These are phyloP conservation scores for Beverwykella pulmonaria DNA, from an alignment of 495 filamentous ascomycete genomes.

Conservation along the genomic window DNA sequence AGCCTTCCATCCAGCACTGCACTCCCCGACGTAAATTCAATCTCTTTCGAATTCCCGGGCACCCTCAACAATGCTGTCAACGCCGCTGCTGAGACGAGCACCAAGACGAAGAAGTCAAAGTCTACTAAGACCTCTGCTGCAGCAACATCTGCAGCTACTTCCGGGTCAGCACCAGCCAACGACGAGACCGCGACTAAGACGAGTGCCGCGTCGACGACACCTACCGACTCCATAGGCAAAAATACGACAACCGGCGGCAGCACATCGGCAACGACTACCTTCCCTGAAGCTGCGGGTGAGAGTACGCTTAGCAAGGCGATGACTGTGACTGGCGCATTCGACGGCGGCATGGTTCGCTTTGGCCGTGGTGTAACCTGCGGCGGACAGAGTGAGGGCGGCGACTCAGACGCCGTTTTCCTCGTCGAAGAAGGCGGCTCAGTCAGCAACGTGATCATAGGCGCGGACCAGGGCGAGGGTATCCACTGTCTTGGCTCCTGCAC, in stretches of 20 bases:
- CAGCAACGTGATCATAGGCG: conserved; percentile 52
- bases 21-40: neutral
- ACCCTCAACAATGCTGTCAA: neutral
- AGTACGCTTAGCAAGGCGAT: conserved; percentile 8
- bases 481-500: conserved; percentile 53
- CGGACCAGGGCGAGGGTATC: conserved; percentile 52
- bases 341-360: conserved; percentile 21
- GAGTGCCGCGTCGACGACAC: neutral
- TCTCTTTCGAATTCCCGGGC: neutral
- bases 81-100: neutral
- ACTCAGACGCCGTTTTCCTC: conserved; percentile 49
- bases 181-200: conserved; percentile 3
- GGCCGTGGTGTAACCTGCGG: conserved; percentile 40
- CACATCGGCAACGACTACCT: conserved; percentile 3
- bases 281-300: conserved; percentile 1
- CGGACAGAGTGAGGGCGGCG: conserved; percentile 47
- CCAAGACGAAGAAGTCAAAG: neutral
- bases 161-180: too few relatives aligned
- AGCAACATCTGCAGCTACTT: too few relatives aligned
- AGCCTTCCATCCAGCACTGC: neutral
- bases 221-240: neutral
- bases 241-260: neutral
- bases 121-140: neutral
- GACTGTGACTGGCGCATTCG: conserved; percentile 4
- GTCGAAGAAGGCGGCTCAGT: conserved; percentile 49